Base-by-base conservation (phyloP, 1,139 yeast genomes). In the Maudiozyma humilis region DNA sequence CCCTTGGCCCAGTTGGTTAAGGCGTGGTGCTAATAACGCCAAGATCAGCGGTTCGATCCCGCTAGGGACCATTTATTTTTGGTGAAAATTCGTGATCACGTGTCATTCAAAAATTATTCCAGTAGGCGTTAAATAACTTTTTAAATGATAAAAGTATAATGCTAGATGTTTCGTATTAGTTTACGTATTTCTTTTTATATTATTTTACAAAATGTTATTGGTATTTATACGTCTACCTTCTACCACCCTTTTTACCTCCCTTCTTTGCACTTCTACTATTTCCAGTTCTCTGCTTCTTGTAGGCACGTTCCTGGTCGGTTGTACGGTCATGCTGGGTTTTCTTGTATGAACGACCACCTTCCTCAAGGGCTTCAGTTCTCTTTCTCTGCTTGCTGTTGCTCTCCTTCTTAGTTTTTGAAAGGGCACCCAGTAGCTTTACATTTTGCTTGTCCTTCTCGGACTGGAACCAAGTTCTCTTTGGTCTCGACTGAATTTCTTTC, bases 401-500 rank as follows among this genome's bases (percentile, higher is more conserved):
- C 14, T 68, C 74, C 46, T 70, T 75, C 43, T 69, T 72, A 40
- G 73, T 79, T 45, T 70, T 72, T 4, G 60, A 49, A 30, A 62
- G 46, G 4, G 60, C 63, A 16, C 53, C 57, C 23, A 56, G 32
- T 25, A 59, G 45, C 36, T 60, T 59, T 2, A 62, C 51, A 35
- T 72, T 67, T 55, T 76, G 78, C 70, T 82, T 83, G 34, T 85
- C 93, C 51, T 72, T 69, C 50, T 82, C 89, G 35, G 76, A 68
- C 63, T 86, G 93, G 66, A 91, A 91, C 99, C 99, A 91, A 0
- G 98, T 91, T 69, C 99, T 79, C 67, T 78, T 87, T 29, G 98
- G 98, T 59, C 97, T 76, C 2, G 95, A 70, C 53, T 78, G 76
- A 59, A 91, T 91, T 64, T 91, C 98, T 44, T 77, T 77, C 51